Percentiles rank a stretch among this genome's conserved stretches.
Evolutionary conservation across 2,329 filamentous ascomycete species (phyloP).

Genomic region (Pseudogymnoascus sp.): DNA sequence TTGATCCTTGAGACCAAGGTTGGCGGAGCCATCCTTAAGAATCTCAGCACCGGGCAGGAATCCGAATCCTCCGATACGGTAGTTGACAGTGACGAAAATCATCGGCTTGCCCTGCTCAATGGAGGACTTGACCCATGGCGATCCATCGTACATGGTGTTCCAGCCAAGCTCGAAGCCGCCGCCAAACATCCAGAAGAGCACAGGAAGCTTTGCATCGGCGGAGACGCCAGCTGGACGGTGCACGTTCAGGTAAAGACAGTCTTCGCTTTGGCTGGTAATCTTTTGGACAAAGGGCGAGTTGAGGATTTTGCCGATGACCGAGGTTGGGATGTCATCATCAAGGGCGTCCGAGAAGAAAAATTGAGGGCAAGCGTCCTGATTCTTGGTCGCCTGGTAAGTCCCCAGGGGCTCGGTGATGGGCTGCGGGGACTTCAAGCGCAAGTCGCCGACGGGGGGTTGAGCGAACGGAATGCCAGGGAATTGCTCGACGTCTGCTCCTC

Average conservation of each 20-base stretch:
- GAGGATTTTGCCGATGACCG: constrained; percentile 41
- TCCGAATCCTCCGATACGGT: constrained; percentile 66
- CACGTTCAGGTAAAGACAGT: constrained; percentile 55
- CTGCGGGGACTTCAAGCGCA: constrained; percentile 63
- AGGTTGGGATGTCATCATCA: constrained; percentile 26
- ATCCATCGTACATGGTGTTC: constrained; percentile 44
- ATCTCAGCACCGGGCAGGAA: constrained; percentile 65
- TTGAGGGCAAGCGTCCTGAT: constrained; percentile 61
- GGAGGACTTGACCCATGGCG: constrained; percentile 38
- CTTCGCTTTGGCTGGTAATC: constrained; percentile 48
- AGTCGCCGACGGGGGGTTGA: constrained; percentile 54
- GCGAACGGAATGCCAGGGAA: constrained; percentile 73
- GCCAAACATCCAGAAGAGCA: constrained; percentile 64
- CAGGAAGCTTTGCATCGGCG: constrained; percentile 50
- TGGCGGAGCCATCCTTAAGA: constrained; percentile 56
- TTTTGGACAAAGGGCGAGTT: constrained; percentile 50
- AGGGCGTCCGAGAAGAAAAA: constrained; percentile 50
- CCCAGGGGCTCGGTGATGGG: constrained; percentile 49
- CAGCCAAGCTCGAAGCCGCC: constrained; percentile 54
- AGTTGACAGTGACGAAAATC: constrained; percentile 70
- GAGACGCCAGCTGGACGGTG: constrained; percentile 50
- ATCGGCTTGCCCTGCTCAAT: constrained; percentile 51
- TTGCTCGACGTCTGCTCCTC: constrained; percentile 43
- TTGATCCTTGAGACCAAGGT: constrained; percentile 67
- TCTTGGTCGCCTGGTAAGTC: constrained; percentile 50